phyloP scores from a whole-genome alignment of 225 moss, liverwort and hornwort species.

The Physcomitrellopsis africana region DNA sequence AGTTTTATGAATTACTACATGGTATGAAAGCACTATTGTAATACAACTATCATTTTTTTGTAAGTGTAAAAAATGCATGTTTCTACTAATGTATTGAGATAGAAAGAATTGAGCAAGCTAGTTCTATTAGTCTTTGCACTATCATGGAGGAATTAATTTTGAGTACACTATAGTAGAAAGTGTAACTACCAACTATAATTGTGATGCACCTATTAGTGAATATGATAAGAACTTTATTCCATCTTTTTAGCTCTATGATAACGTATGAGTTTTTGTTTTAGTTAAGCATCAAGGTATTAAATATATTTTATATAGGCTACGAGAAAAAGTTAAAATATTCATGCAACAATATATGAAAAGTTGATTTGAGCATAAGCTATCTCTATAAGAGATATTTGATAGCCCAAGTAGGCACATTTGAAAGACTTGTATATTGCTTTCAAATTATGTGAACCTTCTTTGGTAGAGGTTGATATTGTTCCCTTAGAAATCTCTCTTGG shows the following conservation, averaged over 20 bases:
- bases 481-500: constrained; percentile 48
- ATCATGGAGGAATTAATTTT: constrained; percentile 92
- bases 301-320: not conserved
- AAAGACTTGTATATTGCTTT: constrained; percentile 74
- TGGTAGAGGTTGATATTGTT: constrained; percentile 46
- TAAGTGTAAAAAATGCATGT: not conserved
- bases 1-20: constrained; percentile 94
- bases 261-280: not conserved
- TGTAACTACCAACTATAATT: constrained; percentile 82
- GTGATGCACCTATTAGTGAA: constrained; percentile 82
- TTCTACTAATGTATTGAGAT: not conserved
- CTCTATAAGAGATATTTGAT: constrained; percentile 47
- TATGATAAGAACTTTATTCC: constrained; percentile 46
- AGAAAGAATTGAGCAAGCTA: not conserved
- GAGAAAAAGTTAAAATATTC: not conserved
- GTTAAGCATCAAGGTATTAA: not conserved
- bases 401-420: constrained; percentile 86
- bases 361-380: not conserved
- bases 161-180: constrained; percentile 64
- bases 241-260: not conserved
- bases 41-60: not conserved
- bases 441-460: constrained; percentile 64
- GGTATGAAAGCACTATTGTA: constrained; percentile 42
- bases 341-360: not conserved
- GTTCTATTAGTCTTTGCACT: constrained; percentile 41